phyloP scores from a whole-genome alignment of 805 yeast genomes.

The Metschnikowia henanensis region DNA sequence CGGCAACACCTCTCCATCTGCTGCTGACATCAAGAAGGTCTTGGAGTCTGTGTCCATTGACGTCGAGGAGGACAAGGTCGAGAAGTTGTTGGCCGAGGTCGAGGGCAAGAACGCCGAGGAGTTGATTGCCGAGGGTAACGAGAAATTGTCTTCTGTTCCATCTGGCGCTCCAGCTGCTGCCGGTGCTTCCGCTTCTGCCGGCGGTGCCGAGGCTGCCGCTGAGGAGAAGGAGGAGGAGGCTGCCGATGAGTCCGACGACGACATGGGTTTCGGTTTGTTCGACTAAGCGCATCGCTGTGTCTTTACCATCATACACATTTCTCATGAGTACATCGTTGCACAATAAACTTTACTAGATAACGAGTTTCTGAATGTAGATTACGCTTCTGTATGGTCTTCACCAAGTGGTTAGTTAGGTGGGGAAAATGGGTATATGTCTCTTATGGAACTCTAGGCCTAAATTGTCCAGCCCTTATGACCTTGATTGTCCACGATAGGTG shows the following conservation, averaged over 20 bases:
- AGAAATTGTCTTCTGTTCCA: constrained; percentile 36
- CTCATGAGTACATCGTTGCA: not conserved
- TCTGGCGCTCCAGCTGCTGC: constrained; percentile 32
- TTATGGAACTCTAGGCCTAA: no score
- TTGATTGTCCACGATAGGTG: no score
- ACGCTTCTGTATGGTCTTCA: no score
- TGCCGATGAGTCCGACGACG: constrained; percentile 27
- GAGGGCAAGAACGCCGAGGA: constrained; percentile 37
- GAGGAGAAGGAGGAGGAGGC: constrained; percentile 26
- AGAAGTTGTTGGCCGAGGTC: constrained; percentile 35
- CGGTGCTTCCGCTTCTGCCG: constrained; percentile 27
- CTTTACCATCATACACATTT: constrained; percentile 14
- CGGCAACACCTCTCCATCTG: constrained; percentile 46
- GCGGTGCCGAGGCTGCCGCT: constrained; percentile 27
- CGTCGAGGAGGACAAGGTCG: constrained; percentile 35
- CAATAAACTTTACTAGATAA: not conserved
- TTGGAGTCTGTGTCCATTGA: constrained; percentile 41
- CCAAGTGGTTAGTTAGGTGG: no score
- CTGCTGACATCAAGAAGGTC: constrained; percentile 41
- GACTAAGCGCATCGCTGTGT: constrained; percentile 21
- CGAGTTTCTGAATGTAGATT: not conserved
- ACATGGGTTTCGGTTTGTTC: constrained; percentile 36
- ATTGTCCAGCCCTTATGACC: no score
- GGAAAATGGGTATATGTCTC: no score
- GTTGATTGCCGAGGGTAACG: constrained; percentile 39